These are phyloP conservation scores for Ustilago lituana DNA, from an alignment of 1,284 basidiomycete genomes.

Conservation along the genomic window DNA sequence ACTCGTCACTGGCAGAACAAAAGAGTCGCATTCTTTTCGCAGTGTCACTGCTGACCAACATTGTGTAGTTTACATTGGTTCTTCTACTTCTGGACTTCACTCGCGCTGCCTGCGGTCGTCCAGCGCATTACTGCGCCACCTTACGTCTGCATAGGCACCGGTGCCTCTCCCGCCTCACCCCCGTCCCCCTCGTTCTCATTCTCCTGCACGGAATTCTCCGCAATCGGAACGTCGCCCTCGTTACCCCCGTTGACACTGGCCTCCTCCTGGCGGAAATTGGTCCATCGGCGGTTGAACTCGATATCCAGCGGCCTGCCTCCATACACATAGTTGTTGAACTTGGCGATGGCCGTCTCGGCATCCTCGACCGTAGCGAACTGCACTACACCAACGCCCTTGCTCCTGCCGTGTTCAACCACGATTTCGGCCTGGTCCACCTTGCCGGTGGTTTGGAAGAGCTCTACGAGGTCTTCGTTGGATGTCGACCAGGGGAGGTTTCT, in stretches of 20 bases:
- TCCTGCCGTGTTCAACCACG: conserved; percentile 85
- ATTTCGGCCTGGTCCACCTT: conserved; percentile 94
- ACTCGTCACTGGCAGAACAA: no score
- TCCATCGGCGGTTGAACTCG: conserved; percentile 58
- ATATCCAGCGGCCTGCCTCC: conserved; percentile 59
- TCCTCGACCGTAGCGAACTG: conserved; percentile 88
- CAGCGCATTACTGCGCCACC: not conserved
- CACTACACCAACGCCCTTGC: conserved; percentile 92
- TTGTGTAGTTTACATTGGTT: no score
- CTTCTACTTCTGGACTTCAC: no score
- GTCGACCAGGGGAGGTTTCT: conserved; percentile 98
- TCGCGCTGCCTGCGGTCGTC: no score
- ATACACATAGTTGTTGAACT: conserved; percentile 62
- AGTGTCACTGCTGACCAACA: no score
- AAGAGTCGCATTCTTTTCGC: no score
- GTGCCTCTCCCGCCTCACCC: conserved; percentile 11
- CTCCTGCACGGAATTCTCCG: conserved; percentile 11
- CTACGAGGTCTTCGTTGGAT: conserved; percentile 97
- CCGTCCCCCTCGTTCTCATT: not conserved
- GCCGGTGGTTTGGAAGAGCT: conserved; percentile 96
- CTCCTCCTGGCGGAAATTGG: conserved; percentile 35
- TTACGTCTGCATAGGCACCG: conserved; percentile 31
- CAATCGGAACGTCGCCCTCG: conserved; percentile 18
- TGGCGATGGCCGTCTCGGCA: conserved; percentile 85
- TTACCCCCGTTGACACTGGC: conserved; percentile 17